Conservation (phyloP, 2,329 filamentous ascomycete species). For the Beauveria bassiana region DNA sequence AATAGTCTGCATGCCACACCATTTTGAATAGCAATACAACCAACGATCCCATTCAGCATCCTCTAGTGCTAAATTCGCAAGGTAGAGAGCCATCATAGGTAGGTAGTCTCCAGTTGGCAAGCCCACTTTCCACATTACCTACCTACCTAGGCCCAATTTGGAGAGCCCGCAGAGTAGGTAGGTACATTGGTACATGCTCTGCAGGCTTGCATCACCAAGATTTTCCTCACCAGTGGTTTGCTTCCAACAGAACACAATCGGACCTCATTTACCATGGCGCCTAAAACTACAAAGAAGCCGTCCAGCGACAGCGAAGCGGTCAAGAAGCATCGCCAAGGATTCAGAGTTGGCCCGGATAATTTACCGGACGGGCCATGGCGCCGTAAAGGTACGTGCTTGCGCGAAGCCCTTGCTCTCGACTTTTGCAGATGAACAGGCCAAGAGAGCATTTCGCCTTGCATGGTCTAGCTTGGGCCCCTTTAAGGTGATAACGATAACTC, state of each 20-base stretch:
- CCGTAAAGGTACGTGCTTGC: constrained; percentile 52
- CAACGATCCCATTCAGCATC: background rate
- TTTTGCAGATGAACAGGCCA: background rate
- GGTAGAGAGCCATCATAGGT: background rate
- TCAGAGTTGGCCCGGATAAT: constrained; percentile 81
- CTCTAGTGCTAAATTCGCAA: background rate
- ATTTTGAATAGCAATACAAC: background rate
- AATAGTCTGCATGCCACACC: background rate
- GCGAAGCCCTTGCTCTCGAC: background rate
- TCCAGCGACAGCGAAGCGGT: constrained; percentile 29
- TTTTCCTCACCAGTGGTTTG: background rate
- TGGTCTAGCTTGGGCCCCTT: background rate
- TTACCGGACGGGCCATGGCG: constrained; percentile 83
- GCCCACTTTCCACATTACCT: background rate
- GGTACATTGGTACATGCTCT: background rate
- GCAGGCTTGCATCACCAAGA: background rate
- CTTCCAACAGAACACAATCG: background rate
- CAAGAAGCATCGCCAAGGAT: constrained; percentile 60
- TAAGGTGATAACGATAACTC: background rate
- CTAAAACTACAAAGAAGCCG: constrained; percentile 24
- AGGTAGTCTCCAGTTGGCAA: background rate
- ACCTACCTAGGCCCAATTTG: background rate
- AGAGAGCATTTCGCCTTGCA: background rate
- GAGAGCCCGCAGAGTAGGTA: background rate
- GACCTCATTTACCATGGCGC: constrained; percentile 20